Conservation (phyloP, 164 flowering plant genomes). For the Amborella trichopoda region DNA sequence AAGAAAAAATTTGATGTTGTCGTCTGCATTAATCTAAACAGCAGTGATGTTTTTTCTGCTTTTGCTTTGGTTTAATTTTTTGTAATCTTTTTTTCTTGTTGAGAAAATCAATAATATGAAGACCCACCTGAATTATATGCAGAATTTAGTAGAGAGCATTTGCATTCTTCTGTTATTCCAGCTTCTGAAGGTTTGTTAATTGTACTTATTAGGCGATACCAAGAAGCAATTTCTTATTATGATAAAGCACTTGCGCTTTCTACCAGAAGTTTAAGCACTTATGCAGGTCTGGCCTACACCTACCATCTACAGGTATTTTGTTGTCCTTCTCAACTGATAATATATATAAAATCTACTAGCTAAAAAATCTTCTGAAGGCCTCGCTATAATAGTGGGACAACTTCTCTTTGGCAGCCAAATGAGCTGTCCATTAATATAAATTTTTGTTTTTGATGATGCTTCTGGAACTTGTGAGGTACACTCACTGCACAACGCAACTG, state of each 20-base stretch:
- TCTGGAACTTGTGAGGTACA: background rate
- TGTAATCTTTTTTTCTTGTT: too few species aligned
- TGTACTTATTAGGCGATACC: slow-evolving; percentile 37
- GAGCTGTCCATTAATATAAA: background rate
- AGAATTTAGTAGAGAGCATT: too few species aligned
- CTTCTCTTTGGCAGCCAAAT: background rate
- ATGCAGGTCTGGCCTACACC: slow-evolving; percentile 95
- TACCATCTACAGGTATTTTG: slow-evolving; percentile 81
- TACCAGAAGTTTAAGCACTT: slow-evolving; percentile 81
- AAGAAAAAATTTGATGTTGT: too few species aligned
- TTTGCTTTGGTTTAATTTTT: too few species aligned
- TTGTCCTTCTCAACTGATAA: background rate
- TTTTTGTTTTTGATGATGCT: background rate
- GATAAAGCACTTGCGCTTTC: slow-evolving; percentile 90
- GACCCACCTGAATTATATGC: too few species aligned
- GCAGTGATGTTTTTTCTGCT: too few species aligned
- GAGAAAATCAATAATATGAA: too few species aligned
- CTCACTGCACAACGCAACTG: too few species aligned
- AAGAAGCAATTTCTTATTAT: slow-evolving; percentile 73
- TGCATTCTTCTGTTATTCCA: too few species aligned
- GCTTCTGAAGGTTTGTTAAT: background rate
- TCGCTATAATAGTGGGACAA: slow-evolving; percentile 1
- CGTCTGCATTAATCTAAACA: too few species aligned
- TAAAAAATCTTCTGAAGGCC: background rate
- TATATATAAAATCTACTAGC: background rate